These are phyloP conservation scores for Pseudisothecium myosuroides DNA, from an alignment of 225 moss, liverwort and hornwort genomes.

Conservation along the genomic window DNA sequence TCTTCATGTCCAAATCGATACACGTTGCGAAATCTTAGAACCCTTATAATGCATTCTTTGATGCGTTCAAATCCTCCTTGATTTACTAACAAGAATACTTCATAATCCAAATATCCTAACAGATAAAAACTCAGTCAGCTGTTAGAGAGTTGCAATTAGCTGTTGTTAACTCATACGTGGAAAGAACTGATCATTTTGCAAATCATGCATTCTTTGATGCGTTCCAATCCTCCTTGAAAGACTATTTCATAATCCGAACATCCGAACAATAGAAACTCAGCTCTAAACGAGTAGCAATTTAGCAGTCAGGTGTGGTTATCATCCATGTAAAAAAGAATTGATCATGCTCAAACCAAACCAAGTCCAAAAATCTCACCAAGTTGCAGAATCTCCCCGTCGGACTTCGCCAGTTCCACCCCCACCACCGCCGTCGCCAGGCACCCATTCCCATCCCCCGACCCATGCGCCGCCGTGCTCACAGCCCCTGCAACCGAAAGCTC, in stretches of 20 bases:
- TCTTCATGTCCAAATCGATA: neutral
- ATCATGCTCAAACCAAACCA: neutral
- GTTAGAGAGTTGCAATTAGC: neutral
- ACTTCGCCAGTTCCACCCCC: conserved; percentile 21
- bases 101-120: too few species aligned
- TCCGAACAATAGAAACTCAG: neutral
- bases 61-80: neutral
- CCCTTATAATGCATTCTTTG: neutral
- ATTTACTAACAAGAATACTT: neutral
- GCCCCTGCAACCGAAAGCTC: conserved; percentile 53
- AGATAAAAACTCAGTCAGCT: neutral
- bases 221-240: neutral
- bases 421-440: conserved; percentile 29
- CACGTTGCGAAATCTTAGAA: neutral
- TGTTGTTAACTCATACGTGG: neutral
- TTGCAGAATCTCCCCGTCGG: conserved; percentile 15
- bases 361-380: neutral
- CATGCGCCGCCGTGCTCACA: conserved; percentile 41
- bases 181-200: neutral
- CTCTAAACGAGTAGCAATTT: neutral
- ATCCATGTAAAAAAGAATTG: too few species aligned
- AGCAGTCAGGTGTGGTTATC: neutral
- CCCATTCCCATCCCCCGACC: conserved; percentile 36
- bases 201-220: neutral
- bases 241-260: neutral